These are phyloP conservation scores for Suillus plorans DNA, from an alignment of 768 basidiomycete genomes.

Conservation along the genomic window DNA sequence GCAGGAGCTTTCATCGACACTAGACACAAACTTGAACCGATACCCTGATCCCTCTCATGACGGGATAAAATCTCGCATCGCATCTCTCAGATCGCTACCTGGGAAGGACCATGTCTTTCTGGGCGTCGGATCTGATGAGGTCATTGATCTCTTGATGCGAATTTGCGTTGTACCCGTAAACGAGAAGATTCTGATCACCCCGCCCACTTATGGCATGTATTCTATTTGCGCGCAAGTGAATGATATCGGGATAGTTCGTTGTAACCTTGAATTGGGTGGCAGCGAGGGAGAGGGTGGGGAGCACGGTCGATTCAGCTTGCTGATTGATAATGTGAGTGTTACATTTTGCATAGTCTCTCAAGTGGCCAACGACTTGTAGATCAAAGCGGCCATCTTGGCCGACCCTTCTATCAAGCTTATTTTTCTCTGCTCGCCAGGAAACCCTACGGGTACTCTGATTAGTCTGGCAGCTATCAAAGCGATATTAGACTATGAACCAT, in stretches of 20 bases:
- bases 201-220: conserved; percentile 99
- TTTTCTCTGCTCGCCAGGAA: conserved; percentile 96
- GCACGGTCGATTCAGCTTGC: conserved; percentile 68
- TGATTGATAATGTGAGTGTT: conserved; percentile 65
- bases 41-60: conserved; percentile 94
- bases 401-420: conserved; percentile 86
- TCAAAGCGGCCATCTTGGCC: conserved; percentile 65
- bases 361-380: conserved; percentile 38
- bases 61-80: conserved; percentile 74
- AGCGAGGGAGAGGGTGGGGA: conserved; percentile 72
- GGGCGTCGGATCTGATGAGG: conserved; percentile 96
- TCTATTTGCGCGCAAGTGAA: conserved; percentile 93
- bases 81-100: conserved; percentile 67
- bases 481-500: conserved; percentile 75
- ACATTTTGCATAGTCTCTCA: conserved; percentile 5
- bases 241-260: conserved; percentile 80
- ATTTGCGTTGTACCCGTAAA: conserved; percentile 77
- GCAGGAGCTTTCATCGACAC: conserved; percentile 36
- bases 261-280: conserved; percentile 63
- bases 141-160: conserved; percentile 92
- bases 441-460: conserved; percentile 90
- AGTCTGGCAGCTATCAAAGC: conserved; percentile 65
- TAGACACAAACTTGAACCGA: conserved; percentile 68
- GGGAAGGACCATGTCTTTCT: conserved; percentile 75
- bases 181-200: conserved; percentile 86